Conservation (phyloP, 2,329 filamentous ascomycete genomes). For the Sphaerostilbella broomeana region DNA sequence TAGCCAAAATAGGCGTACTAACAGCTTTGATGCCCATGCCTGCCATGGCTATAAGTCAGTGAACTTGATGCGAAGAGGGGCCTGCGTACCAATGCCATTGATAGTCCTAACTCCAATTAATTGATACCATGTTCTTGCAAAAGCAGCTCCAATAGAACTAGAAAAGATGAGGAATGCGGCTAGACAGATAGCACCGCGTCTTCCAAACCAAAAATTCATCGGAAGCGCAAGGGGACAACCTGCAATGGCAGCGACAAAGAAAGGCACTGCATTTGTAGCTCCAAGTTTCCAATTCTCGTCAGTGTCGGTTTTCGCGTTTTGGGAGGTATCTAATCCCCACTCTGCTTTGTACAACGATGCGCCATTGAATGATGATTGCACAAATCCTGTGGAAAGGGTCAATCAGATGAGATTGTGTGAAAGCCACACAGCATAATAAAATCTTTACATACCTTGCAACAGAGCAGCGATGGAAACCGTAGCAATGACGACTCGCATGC, state of each 20-base stretch:
- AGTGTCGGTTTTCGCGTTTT: not conserved
- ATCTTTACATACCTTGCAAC: constrained; percentile 30
- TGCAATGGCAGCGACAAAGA: constrained; percentile 31
- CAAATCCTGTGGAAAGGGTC: constrained; percentile 35
- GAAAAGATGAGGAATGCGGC: constrained; percentile 34
- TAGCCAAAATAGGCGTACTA: constrained; percentile 40
- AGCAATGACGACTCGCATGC: constrained; percentile 34
- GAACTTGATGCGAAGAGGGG: constrained; percentile 14
- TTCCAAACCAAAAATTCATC: constrained; percentile 35
- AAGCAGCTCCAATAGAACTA: constrained; percentile 33
- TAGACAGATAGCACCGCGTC: constrained; percentile 33
- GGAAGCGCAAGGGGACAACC: constrained; percentile 35
- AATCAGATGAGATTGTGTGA: too few species aligned
- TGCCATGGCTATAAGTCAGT: constrained; percentile 9
- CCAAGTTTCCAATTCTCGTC: constrained; percentile 33
- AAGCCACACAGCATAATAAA: too few species aligned
- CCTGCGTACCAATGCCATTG: constrained; percentile 32
- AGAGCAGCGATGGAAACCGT: constrained; percentile 39
- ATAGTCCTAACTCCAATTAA: constrained; percentile 30
- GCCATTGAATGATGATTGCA: constrained; percentile 39
- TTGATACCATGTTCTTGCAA: constrained; percentile 26
- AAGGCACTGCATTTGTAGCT: constrained; percentile 33
- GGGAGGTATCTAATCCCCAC: constrained; percentile 17
- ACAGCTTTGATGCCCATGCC: constrained; percentile 45
- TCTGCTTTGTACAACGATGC: constrained; percentile 28